Evolutionary conservation across 75 land plant species (phyloP), one percentile per base, ranked within the genome.

Genomic region (Chamaecyparis obtusa): DNA sequence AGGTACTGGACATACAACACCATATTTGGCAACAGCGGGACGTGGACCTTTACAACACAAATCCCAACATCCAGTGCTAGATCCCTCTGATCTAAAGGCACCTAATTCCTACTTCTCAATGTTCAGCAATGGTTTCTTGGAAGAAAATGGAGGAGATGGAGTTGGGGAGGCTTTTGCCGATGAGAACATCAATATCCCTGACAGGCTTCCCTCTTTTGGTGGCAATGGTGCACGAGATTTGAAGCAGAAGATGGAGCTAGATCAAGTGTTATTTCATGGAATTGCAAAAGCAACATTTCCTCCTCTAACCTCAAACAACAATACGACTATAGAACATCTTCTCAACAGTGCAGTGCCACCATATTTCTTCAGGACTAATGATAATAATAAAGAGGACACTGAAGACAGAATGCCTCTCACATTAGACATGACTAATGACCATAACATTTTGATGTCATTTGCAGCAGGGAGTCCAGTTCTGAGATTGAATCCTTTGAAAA

Each of bases 281-380:
- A 35, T 69, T 48, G 55, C 9, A 54, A 79, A 32, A 32, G 24
- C 27, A 16, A 2, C 84, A 51, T 15, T 51, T 55, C 87, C 24
- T 39, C 86, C 85, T 8, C 5, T 67, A 24, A 84, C 72, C 33
- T 82, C 27, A n/a, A 88, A 36, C 75, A 60, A 17, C 7, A 86
- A 30, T 57, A 56, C 0, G 60, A 56, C 16, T 4, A 56, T 19
- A 56, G 60, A 56, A 3, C 19, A 4, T 17, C 3, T 56, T 17
- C 86, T 92, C 39, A 95, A 92, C 64, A 57, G 89, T 16, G 90
- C 86, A 43, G 95, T 92, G 36, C 90, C 75, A 0, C 96, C 95
- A 43, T 93, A 91, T 64, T 91, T 77, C 83, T 90, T 90, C 91
- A 16, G 90, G 90, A 33, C 17, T 64, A n/a, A 44, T n/a, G n/a